Base-by-base conservation (phyloP, 352 stramenopile genomes). In the Globisporangium nunn region DNA sequence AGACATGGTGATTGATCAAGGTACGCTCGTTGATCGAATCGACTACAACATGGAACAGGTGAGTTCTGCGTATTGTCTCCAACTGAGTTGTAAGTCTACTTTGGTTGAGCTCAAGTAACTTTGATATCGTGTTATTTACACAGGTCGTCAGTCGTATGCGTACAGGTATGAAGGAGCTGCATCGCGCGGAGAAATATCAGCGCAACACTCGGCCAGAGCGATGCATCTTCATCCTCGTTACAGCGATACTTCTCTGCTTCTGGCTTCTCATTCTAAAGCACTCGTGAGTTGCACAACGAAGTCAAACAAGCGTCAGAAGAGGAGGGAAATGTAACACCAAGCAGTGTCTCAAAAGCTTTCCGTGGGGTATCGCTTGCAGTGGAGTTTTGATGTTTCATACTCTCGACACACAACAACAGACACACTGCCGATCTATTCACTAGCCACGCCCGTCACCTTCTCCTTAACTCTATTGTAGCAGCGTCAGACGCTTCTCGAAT, bases 31-130 rank as follows among this genome's bases (percentile, higher is more conserved):
- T n/a, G 83, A 93, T 57, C 74, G 83, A 6, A 93, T 93, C 56
- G 83, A 93, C 67, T 93, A 89, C 72, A 93, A 93, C 69, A 91
- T 93, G 78, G 78, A 89, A 35, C 77, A 90, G 75, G 81, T 90
- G 63, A 6, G 49, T 17, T 30, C 12, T 54, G 18, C 52, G 23
- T 55, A 2, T 3, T 28, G 7, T n/a, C 46, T 17, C 15, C 23
- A 44, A 18, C 1, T 44, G 17, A 23, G 6, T n/a, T n/a, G n/a
- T n/a, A n/a, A n/a, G n/a, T n/a, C 18, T 14, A 3, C 6, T 17
- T 6, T 1, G 1, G 12, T 3, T 10, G n/a, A 6, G 39, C 17
- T 17, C 2, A 7, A 31, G 28, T 6, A 17, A 17, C 49, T 7
- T 43, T 2, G 46, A 31, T 6, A 14, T 7, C 14, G 17, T 52